Conservation (phyloP, 345 rosid species). For the Theobroma cacao region DNA sequence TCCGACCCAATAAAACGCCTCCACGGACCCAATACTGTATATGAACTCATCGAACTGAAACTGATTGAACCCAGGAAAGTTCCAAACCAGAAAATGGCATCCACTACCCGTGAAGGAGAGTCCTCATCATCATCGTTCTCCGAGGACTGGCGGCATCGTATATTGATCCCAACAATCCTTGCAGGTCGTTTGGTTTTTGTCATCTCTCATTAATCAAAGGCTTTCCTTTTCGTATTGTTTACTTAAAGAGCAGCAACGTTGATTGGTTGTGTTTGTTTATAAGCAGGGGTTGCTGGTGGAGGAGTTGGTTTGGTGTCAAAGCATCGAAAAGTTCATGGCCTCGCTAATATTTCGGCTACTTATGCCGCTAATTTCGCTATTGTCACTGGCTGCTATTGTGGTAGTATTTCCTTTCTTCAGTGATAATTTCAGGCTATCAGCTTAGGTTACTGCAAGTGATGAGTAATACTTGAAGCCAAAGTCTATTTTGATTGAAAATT, state of each 20-base stretch:
- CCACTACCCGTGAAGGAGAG: conserved; percentile 24
- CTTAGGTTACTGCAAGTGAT: not conserved
- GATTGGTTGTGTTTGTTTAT: not conserved
- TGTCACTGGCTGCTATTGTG: conserved; percentile 75
- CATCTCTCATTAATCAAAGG: not conserved
- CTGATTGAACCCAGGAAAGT: not conserved
- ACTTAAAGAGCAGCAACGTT: not conserved
- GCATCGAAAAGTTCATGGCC: conserved; percentile 55
- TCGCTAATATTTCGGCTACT: conserved; percentile 54
- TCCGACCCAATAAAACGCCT: no score
- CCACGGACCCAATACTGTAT: no score
- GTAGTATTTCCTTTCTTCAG: conserved; percentile 30
- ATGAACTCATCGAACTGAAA: not conserved
- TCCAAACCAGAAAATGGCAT: conserved; percentile 29
- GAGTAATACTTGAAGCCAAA: not conserved
- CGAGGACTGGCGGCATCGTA: conserved; percentile 52
- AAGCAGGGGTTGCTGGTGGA: conserved; percentile 61
- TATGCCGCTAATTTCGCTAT: conserved; percentile 73
- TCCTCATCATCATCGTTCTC: conserved; percentile 34
- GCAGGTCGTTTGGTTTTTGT: conserved; percentile 47
- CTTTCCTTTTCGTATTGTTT: not conserved
- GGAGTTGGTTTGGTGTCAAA: conserved; percentile 70
- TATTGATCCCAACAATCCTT: conserved; percentile 54
- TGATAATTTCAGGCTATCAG: not conserved
- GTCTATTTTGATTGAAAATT: not conserved